Evolutionary conservation across 768 basidiomycete species (phyloP).

Genomic region (Podaxis sp.): DNA sequence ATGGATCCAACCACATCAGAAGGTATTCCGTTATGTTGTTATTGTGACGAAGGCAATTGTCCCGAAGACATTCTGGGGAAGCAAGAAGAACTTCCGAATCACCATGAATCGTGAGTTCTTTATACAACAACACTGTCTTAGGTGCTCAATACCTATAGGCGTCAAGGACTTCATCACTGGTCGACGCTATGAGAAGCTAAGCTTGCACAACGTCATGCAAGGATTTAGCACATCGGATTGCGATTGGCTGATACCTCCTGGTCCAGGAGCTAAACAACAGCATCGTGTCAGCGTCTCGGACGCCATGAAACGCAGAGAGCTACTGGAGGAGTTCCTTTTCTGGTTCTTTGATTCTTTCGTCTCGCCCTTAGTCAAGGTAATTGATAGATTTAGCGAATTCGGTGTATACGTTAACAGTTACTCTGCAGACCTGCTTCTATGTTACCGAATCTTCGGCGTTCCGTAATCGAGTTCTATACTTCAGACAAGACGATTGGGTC

Average conservation of each 20-base stretch:
- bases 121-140: background rate
- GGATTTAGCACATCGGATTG: conserved; percentile 72
- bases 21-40: conserved; percentile 73
- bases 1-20: background rate
- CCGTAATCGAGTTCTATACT: conserved; percentile 82
- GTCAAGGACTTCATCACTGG: conserved; percentile 70
- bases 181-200: conserved; percentile 80
- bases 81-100: conserved; percentile 55
- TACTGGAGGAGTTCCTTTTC: conserved; percentile 86
- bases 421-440: conserved; percentile 82
- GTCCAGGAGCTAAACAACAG: conserved; percentile 35
- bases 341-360: conserved; percentile 94
- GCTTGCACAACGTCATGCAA: conserved; percentile 76
- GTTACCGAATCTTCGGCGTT: conserved; percentile 89
- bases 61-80: conserved; percentile 80
- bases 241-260: conserved; percentile 68
- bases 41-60: conserved; percentile 67
- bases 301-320: conserved; percentile 69
- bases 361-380: conserved; percentile 72
- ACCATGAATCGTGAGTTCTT: conserved; percentile 51
- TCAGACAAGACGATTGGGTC: conserved; percentile 95
- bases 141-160: conserved; percentile 39
- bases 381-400: conserved; percentile 15
- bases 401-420: background rate
- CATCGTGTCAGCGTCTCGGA: conserved; percentile 62